Evolutionary conservation across 208 protist genomes (phyloP).

Genomic region (Histomonas meleagridis): DNA sequence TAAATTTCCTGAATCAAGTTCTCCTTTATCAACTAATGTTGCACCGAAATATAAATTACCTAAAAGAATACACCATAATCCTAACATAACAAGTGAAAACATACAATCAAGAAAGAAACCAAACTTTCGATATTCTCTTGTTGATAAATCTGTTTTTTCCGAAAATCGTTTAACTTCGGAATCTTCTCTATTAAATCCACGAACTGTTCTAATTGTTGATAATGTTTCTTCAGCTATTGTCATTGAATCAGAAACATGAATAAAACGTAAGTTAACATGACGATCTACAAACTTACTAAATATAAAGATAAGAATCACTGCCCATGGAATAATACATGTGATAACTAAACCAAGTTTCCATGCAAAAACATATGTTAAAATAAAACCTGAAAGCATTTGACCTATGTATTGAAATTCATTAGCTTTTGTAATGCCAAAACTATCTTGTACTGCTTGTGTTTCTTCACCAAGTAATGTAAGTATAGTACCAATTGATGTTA

Average conservation of each 20-base stretch:
- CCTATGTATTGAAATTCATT: neutral
- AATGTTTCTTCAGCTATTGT: slow-evolving; percentile 38
- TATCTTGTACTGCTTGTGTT: neutral
- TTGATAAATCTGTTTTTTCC: neutral
- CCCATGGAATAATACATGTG: neutral
- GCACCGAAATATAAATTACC: neutral
- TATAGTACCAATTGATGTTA: neutral
- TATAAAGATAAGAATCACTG: no score
- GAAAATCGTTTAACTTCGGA: neutral
- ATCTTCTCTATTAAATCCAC: neutral
- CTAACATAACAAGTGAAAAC: neutral
- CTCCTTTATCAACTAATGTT: neutral
- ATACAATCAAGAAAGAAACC: neutral
- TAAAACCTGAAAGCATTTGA: neutral
- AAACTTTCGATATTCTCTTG: neutral
- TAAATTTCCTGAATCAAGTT: neutral
- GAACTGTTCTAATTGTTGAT: slow-evolving; percentile 36
- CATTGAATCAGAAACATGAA: neutral
- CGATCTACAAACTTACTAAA: no score
- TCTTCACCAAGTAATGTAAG: neutral
- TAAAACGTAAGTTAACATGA: no score
- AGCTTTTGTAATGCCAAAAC: neutral
- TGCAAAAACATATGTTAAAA: neutral
- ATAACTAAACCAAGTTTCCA: neutral
- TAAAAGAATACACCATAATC: neutral